Percentiles rank a stretch among this genome's conserved stretches.
phyloP scores from a whole-genome alignment of 139 green algal species.

The Picochlorum sp. region DNA sequence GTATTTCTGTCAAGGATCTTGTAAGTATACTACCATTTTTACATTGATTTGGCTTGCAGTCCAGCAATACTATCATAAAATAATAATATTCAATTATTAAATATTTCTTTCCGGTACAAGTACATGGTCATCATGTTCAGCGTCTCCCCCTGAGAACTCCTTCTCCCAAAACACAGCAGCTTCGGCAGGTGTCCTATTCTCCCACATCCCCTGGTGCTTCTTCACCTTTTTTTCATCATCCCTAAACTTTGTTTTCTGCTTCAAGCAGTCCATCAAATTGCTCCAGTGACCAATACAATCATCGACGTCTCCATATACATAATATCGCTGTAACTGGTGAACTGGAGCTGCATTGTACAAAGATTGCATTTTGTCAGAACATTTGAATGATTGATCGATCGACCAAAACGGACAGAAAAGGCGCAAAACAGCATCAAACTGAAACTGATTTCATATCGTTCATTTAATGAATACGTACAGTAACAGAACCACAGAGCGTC shows the following conservation, averaged over 20 bases:
- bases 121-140: not conserved
- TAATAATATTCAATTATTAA: no score
- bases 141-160: constrained; percentile 10
- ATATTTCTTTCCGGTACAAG: no score
- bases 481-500: constrained; percentile 53
- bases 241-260: constrained; percentile 22
- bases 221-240: constrained; percentile 1
- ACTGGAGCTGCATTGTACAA: constrained; percentile 27
- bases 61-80: no score
- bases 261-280: constrained; percentile 33
- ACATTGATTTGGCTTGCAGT: no score
- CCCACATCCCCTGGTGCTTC: constrained; percentile 16
- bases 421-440: not conserved
- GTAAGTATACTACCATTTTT: no score
- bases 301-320: constrained; percentile 33
- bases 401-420: not conserved
- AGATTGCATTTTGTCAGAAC: not conserved
- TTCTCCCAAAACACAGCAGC: constrained; percentile 18
- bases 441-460: not conserved
- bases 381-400: no score
- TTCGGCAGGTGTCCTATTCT: constrained; percentile 16
- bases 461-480: constrained; percentile 23
- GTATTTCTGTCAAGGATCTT: no score
- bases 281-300: constrained; percentile 35
- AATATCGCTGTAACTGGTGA: constrained; percentile 39